Conservation (phyloP, 2,329 filamentous ascomycete species). For the Pseudogymnoascus sp. region DNA sequence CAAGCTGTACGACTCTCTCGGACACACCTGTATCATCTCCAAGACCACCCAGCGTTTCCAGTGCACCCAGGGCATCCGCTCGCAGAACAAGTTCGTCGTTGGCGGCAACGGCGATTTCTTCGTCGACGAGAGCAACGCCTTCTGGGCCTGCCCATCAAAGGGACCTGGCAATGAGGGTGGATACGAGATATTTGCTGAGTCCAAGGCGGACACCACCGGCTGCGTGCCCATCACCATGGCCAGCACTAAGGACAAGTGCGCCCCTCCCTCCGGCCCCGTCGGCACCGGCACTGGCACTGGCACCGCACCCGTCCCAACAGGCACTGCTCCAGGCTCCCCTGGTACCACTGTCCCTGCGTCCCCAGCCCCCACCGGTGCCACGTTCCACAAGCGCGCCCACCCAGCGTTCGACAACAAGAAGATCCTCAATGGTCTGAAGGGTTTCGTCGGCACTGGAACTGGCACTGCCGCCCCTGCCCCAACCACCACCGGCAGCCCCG, state of each 20-base stretch:
- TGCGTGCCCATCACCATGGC: conserved; percentile 21
- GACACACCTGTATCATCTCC: conserved; percentile 22
- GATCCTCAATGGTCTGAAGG: background rate
- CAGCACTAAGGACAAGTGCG: background rate
- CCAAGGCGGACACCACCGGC: conserved; percentile 18
- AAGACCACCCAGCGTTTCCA: conserved; percentile 21
- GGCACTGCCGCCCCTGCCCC: background rate
- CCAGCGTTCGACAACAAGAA: conserved; percentile 5
- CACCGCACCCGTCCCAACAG: background rate
- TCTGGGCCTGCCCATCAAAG: conserved; percentile 22
- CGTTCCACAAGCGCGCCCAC: background rate
- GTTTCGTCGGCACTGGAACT: background rate
- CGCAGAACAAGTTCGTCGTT: conserved; percentile 18
- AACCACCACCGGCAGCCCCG: conserved; percentile 3
- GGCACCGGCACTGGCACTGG: background rate
- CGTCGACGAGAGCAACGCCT: conserved; percentile 17
- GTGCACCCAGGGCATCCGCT: conserved; percentile 17
- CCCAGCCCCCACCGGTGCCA: background rate
- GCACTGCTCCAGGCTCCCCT: background rate
- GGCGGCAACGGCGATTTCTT: conserved; percentile 19
- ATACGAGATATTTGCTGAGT: conserved; percentile 22
- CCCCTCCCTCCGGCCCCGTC: background rate
- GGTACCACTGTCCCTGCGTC: conserved; percentile 5
- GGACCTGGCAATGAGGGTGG: conserved; percentile 24
- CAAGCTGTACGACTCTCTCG: conserved; percentile 17